phyloP scores from a whole-genome alignment of 73 alveolate species.

The Paramecium octaurelia region DNA sequence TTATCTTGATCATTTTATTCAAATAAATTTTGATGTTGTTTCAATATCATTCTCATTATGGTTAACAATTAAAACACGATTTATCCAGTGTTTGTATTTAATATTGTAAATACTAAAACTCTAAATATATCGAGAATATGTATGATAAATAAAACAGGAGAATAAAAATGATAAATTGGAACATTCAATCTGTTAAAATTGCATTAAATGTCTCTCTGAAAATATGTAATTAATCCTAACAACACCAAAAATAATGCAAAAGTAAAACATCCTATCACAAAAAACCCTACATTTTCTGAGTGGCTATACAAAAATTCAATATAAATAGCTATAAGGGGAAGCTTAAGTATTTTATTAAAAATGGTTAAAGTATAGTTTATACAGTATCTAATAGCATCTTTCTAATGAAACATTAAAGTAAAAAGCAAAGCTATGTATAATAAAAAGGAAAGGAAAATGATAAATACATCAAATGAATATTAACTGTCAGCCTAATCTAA shows the following conservation, averaged over 20 bases:
- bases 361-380: neutral
- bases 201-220: neutral
- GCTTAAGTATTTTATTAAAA: neutral
- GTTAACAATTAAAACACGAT: neutral
- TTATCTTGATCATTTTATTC: neutral
- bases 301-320: neutral
- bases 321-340: neutral
- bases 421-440: neutral
- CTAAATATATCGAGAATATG: neutral
- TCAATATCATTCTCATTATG: neutral
- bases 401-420: neutral
- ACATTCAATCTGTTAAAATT: neutral
- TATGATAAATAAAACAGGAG: neutral
- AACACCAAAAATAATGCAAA: neutral
- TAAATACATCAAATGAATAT: neutral
- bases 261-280: neutral
- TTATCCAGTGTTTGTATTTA: neutral
- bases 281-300: neutral
- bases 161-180: neutral
- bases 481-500: neutral
- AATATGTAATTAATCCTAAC: neutral
- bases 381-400: neutral
- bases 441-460: neutral
- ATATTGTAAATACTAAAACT: neutral
- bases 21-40: neutral